phyloP scores from a whole-genome alignment of 2,329 filamentous ascomycete genomes.

The Raffaelea albimanens region DNA sequence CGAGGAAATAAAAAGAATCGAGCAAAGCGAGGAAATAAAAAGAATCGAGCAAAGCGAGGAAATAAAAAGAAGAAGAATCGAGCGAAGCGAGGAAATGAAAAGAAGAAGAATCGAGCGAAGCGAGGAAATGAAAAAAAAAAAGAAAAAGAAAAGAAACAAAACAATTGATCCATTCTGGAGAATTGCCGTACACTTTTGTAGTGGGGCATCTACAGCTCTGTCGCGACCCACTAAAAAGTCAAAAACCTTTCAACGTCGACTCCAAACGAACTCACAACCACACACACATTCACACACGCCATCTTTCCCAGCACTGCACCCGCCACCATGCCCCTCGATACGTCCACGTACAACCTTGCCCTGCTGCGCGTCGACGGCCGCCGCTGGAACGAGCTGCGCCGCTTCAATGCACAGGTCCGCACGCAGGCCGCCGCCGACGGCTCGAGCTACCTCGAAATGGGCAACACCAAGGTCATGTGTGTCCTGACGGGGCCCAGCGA shows the following conservation, averaged over 20 bases:
- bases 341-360: constrained; percentile 80
- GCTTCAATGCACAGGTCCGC: constrained; percentile 78
- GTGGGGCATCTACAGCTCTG: too few relatives aligned
- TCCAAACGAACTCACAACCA: too few relatives aligned
- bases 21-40: too few relatives aligned
- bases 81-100: too few relatives aligned
- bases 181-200: too few relatives aligned
- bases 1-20: too few relatives aligned
- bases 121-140: too few relatives aligned
- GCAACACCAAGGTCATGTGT: constrained; percentile 94
- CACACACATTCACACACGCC: not conserved
- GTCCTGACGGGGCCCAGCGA: constrained; percentile 82
- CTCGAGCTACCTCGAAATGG: constrained; percentile 90
- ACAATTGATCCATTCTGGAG: too few relatives aligned
- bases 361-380: constrained; percentile 75
- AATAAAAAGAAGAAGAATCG: too few relatives aligned
- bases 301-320: not conserved
- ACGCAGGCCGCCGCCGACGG: constrained; percentile 91
- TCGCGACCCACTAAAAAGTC: not conserved
- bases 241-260: not conserved
- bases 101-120: too few relatives aligned
- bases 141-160: too few relatives aligned
- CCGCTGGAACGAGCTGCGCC: constrained; percentile 93
- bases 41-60: too few relatives aligned
- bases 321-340: constrained; percentile 76